A percentile compares a stretch with the other conserved stretches of the same genome.
Conservation (phyloP, 75 land plant species). For the Pinus tabuliformis region DNA sequence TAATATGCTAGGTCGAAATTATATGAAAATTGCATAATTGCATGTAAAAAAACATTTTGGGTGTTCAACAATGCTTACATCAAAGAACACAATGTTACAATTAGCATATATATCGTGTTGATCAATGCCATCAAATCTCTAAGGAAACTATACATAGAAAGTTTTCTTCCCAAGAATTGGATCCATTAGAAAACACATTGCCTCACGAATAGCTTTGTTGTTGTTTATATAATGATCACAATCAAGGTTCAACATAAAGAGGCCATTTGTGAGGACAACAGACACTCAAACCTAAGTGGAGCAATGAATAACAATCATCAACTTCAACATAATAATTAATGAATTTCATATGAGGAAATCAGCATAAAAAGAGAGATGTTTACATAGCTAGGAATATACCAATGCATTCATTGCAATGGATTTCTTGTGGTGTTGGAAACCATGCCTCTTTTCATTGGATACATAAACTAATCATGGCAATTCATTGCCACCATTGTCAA, state of each 20-base stretch:
- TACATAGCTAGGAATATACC: too few relatives aligned
- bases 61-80: slow-evolving; percentile 40
- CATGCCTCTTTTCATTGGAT: slow-evolving; percentile 87
- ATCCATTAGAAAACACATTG: slow-evolving; percentile 94
- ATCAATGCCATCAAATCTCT: slow-evolving; percentile 87
- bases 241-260: slow-evolving; percentile 73
- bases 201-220: slow-evolving; percentile 79
- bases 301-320: background rate
- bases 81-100: slow-evolving; percentile 82
- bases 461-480: slow-evolving; percentile 81
- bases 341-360: too few relatives aligned
- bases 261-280: slow-evolving; percentile 77
- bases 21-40: background rate
- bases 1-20: background rate
- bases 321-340: too few relatives aligned
- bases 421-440: slow-evolving; percentile 90
- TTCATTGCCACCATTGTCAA: slow-evolving; percentile 81
- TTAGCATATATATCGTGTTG: slow-evolving; percentile 84
- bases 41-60: background rate
- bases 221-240: slow-evolving; percentile 93
- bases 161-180: slow-evolving; percentile 65
- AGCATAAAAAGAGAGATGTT: too few relatives aligned
- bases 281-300: slow-evolving; percentile 66
- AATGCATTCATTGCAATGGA: too few relatives aligned
- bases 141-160: slow-evolving; percentile 85